Evolutionary conservation across 805 yeast genomes (phyloP), one percentile per base, ranked within the genome.

Genomic region (Metschnikowia lochheadii): DNA sequence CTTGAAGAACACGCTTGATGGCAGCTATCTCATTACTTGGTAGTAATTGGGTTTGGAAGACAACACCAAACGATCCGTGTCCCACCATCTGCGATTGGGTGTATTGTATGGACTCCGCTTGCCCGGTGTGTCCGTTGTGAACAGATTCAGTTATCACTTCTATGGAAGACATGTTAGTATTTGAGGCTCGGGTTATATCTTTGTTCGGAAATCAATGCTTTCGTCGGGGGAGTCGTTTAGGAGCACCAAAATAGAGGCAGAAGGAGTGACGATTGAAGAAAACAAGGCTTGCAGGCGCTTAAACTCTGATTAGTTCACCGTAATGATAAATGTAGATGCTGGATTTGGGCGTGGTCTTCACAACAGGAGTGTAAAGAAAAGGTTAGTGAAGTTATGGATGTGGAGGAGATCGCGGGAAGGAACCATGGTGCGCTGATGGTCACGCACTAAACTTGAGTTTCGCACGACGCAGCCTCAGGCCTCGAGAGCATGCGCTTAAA

Each of bases 1-100:
- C 99, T 66, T 94, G 98, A 23, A 92, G 77, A n/a, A 94, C 99
- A 59, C 96, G 81, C 69, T 94, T 94, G 64, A 94, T 89, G 46
- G 99, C 99, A 17, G 92, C 95, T 39, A 83, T 79, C 60, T 84
- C 87, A 53, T 86, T 83, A 20, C 86, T 77, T 15, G 92, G 90
- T 53, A 80, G 63, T 37, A 94, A 75, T 52, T 81, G 83, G 6
- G 96, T 89, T 58, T 89, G 94, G 65, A 89, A 90, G n/a, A 94
- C 99, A 33, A 90, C 91, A 2, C 99, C 99, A 72, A 94, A 94
- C n/a, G 98, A 91, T 10, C 99, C 99, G 68, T 89, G 95, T n/a
- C 99, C 99, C 39, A 92, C 94, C 78, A 91, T 90, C 58, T 88
- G 86, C 38, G 88, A 81, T 61, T 85, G 89, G 15, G 91, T 85